A percentile compares a stretch with the other conserved stretches of the same genome.
Evolutionary conservation across 768 basidiomycete genomes (phyloP).

Genomic region (Boletus sensibilis): DNA sequence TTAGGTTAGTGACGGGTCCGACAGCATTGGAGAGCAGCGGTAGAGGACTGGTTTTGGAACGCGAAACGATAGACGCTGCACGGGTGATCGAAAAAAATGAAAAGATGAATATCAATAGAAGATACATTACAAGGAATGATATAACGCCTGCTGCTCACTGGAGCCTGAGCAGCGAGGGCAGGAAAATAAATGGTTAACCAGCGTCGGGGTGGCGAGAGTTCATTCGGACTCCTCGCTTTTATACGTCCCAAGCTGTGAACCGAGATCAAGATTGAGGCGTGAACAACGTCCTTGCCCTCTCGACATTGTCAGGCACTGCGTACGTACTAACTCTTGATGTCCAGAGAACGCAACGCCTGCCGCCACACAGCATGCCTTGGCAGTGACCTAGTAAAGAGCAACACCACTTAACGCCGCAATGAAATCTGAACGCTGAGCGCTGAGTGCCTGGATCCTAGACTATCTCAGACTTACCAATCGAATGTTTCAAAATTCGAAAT

Average conservation of each 20-base stretch:
- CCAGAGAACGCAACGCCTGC: background rate
- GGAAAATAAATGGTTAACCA: background rate
- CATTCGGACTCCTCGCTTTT: background rate
- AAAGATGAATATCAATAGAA: constrained; percentile 1
- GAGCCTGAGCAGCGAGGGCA: background rate
- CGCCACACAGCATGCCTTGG: background rate
- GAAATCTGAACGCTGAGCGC: background rate
- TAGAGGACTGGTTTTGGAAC: constrained; percentile 4
- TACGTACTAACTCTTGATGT: background rate
- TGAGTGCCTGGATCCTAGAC: background rate
- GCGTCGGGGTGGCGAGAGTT: background rate
- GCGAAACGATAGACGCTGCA: constrained; percentile 22
- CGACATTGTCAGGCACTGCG: background rate
- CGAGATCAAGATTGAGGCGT: background rate
- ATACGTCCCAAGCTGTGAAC: background rate
- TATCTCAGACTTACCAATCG: background rate
- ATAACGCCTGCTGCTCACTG: background rate
- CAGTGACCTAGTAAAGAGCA: background rate
- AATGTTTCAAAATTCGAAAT: background rate
- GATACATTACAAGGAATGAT: constrained; percentile 11
- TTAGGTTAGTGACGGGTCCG: constrained; percentile 29
- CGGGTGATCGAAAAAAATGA: constrained; percentile 5
- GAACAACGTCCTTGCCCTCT: background rate
- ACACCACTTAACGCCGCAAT: background rate
- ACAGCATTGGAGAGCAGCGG: background rate